Base-by-base conservation (phyloP, 1,284 basidiomycete species). In the Rhodotorula sp. region DNA sequence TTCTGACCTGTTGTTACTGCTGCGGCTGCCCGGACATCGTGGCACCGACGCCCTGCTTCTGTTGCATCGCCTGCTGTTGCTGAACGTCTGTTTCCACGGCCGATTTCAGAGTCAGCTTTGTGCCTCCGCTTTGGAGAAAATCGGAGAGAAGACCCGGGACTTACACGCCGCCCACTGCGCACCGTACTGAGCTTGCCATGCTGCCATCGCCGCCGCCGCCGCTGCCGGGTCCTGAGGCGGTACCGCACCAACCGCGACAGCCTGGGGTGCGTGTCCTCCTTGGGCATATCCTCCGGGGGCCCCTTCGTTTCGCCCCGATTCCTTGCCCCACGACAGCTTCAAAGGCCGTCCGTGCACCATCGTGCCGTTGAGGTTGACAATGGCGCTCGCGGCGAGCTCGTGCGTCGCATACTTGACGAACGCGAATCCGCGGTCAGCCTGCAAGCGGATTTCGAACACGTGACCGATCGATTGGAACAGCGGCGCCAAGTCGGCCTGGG, bases 241-340 rank as follows among this genome's bases (percentile, higher is more conserved):
- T 20, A 65, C 56, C 6, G 39, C 54, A 43, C 47, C 49, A 29
- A 46, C 64, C 47, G 59, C 54, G 14, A 48, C 43, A 31, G 61
- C 64, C 51, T 60, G 60, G 47, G 62, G 58, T 14, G 39, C 39
- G n/a, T 26, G 16, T 14, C 15, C 43, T 3, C 62, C 62, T 34
- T 47, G 65, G 1, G 34, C 6, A 5, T 34, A 34, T 7, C 34
- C 34, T 1, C 34, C 34, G 1, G 34, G 34, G 1, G 34, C 20
- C 46, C 56, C 1, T 63, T 66, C 74, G 21, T 58, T 60, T 56
- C 67, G 65, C 8, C 39, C 39, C 39, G 39, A 43, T 81, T 97
- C 95, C 83, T 97, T 98, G 73, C 96, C 96, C 96, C 96, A 99
- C 77, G 92, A 93, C 82, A 93, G 96, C 83, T 97, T 96, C 85